These are phyloP conservation scores for Paecilomyces fulvus DNA, from an alignment of 2,329 filamentous ascomycete species.

Conservation along the genomic window DNA sequence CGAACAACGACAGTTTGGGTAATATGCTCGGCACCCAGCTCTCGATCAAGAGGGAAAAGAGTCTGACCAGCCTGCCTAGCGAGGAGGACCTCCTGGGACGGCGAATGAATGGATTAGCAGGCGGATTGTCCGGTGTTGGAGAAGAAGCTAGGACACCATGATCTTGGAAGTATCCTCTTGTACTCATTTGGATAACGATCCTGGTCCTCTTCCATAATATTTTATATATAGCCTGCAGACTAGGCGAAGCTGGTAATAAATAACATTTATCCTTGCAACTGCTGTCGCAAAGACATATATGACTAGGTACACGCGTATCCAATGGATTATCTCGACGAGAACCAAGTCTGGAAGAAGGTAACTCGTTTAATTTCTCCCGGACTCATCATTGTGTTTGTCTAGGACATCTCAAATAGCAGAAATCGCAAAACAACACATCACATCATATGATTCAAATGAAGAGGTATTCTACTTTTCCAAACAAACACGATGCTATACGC, in stretches of 20 bases:
- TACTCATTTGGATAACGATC: too few species aligned
- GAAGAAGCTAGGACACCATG: slow-evolving; percentile 8
- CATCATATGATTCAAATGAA: neutral
- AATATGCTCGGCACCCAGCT: slow-evolving; percentile 13
- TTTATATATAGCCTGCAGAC: too few species aligned
- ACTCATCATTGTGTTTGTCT: too few species aligned
- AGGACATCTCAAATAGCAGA: too few species aligned
- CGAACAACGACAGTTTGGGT: slow-evolving; percentile 10
- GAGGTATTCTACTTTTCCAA: neutral
- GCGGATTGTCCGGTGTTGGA: slow-evolving; percentile 9
- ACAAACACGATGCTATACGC: neutral
- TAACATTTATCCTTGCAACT: too few species aligned
- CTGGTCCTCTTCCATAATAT: too few species aligned
- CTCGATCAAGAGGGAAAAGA: slow-evolving; percentile 31
- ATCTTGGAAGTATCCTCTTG: neutral
- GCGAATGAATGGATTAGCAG: slow-evolving; percentile 9
- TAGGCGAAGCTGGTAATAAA: too few species aligned
- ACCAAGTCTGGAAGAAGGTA: too few species aligned
- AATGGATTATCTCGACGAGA: too few species aligned
- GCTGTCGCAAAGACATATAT: too few species aligned
- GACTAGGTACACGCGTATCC: too few species aligned
- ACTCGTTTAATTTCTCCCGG: too few species aligned
- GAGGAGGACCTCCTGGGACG: slow-evolving; percentile 46
- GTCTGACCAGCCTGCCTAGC: slow-evolving; percentile 46
- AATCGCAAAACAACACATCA: neutral